Evolutionary conservation across 176 grass and related monocot genomes (phyloP).

Genomic region (Triticum aestivum): IWGSC_CS_RefSeq_v2.1 NC_057810.1:657388187-657388686

Average conservation of each 20-base stretch:
- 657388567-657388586: conserved; percentile 29
- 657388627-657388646: conserved; percentile 36
- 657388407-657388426: conserved; percentile 55
- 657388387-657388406: conserved; percentile 46
- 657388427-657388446: conserved; percentile 46
- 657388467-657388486: conserved; percentile 39
- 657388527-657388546: conserved; percentile 25
- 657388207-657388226: conserved; percentile 55
- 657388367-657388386: conserved; percentile 36
- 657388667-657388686: conserved; percentile 29
- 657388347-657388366: conserved; percentile 36
- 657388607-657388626: conserved; percentile 24
- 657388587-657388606: conserved; percentile 28
- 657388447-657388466: conserved; percentile 69
- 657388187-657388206: conserved; percentile 39
- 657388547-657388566: conserved; percentile 32
- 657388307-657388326: conserved; percentile 3
- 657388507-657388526: conserved; percentile 12
- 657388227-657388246: conserved; percentile 35
- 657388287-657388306: conserved; percentile 28
- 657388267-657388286: conserved; percentile 53
- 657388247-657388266: conserved; percentile 59
- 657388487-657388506: conserved; percentile 33
- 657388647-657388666: conserved; percentile 24
- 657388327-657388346: neutral